Evolutionary conservation across 208 protist genomes (phyloP).

Genomic region (Wallacemonas sp.): DNA sequence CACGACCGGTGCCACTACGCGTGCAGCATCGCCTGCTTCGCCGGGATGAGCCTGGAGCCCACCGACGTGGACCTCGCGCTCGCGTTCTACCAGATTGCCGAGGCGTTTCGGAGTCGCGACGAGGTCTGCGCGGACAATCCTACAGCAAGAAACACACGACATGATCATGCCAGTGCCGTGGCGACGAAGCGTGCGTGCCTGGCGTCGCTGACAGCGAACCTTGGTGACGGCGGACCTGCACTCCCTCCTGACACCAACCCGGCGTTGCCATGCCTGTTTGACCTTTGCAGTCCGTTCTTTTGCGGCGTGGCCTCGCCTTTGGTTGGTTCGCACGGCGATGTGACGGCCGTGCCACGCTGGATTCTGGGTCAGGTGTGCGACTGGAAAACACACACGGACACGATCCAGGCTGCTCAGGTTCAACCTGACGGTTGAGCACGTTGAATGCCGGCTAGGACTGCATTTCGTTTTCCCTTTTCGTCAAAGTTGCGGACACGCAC

Average conservation of each 20-base stretch:
- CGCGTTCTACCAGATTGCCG: background rate
- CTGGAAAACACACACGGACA: background rate
- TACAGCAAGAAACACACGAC: too few relatives aligned
- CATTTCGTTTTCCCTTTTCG: too few relatives aligned
- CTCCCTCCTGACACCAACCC: background rate
- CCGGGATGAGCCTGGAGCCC: background rate
- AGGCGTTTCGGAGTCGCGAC: background rate
- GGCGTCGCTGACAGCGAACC: background rate
- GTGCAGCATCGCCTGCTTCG: conserved; percentile 5
- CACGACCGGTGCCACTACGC: background rate
- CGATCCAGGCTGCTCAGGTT: background rate
- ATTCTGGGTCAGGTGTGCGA: background rate
- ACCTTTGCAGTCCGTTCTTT: background rate
- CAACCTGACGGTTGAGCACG: too few relatives aligned
- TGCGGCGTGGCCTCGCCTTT: background rate
- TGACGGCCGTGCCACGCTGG: background rate
- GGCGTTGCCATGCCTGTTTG: background rate
- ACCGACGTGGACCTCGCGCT: background rate
- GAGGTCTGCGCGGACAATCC: too few relatives aligned
- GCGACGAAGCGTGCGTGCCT: background rate
- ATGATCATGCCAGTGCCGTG: too few relatives aligned
- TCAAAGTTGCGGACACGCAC: too few relatives aligned
- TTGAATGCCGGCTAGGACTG: background rate
- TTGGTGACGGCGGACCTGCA: background rate
- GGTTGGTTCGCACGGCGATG: background rate